Evolutionary conservation across 768 basidiomycete genomes (phyloP).

Genomic region (Collybia mongolica): DNA sequence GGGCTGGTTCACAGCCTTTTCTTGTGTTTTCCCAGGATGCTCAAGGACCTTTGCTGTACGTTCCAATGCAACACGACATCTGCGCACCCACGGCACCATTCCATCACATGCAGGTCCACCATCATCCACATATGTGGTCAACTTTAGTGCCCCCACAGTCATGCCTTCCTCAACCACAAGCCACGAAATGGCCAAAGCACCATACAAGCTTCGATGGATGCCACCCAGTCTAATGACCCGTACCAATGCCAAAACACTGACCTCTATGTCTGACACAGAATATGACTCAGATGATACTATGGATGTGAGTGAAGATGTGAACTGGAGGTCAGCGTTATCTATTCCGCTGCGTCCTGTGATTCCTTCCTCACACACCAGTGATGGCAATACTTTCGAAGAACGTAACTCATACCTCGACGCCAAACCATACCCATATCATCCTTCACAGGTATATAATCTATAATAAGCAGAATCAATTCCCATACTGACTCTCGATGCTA

Average conservation of each 20-base stretch:
- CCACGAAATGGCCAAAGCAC: conserved; percentile 13
- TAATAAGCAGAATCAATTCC: background rate
- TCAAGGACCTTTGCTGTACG: conserved; percentile 71
- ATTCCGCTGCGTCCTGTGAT: conserved; percentile 25
- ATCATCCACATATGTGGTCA: conserved; percentile 30
- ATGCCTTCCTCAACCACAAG: conserved; percentile 12
- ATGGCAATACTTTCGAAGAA: conserved; percentile 24
- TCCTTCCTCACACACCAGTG: conserved; percentile 16
- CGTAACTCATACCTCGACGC: conserved; percentile 27
- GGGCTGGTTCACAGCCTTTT: conserved; percentile 33
- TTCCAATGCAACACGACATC: conserved; percentile 79
- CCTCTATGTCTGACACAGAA: conserved; percentile 22
- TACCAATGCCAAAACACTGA: conserved; percentile 22
- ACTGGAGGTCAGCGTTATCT: conserved; percentile 16
- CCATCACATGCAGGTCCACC: conserved; percentile 11
- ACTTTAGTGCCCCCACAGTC: conserved; percentile 37
- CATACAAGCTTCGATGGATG: conserved; percentile 40
- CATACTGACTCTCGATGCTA: background rate
- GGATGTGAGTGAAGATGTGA: conserved; percentile 12
- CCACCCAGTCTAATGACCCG: conserved; percentile 33
- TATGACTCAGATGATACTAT: conserved; percentile 19
- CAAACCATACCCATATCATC: conserved; percentile 28
- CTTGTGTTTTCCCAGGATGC: conserved; percentile 61
- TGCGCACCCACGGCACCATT: conserved; percentile 68
- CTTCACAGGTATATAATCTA: conserved; percentile 23